Percentiles rank a stretch among this genome's conserved stretches.
phyloP scores from a whole-genome alignment of 805 yeast species.

The Candida golubevii region DNA sequence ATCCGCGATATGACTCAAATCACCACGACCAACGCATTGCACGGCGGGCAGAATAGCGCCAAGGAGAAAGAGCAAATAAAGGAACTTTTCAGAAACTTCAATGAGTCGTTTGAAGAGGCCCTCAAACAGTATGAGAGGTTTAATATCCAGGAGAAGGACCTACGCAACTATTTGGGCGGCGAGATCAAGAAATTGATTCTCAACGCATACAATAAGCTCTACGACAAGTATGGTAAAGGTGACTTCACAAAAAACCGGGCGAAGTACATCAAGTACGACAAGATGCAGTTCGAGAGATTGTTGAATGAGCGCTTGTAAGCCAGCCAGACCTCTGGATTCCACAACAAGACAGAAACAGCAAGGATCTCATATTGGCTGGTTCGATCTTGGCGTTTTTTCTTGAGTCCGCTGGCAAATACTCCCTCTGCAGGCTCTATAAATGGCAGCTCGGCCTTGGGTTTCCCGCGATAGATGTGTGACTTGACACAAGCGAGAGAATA shows the following conservation, averaged over 20 bases:
- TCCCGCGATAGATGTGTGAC: too few species aligned
- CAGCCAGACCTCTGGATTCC: too few species aligned
- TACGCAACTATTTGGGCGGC: constrained; percentile 58
- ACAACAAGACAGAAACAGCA: too few species aligned
- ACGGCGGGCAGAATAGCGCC: constrained; percentile 36
- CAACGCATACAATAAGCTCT: constrained; percentile 82
- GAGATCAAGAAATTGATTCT: constrained; percentile 72
- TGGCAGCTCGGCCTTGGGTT: too few species aligned
- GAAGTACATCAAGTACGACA: constrained; percentile 67
- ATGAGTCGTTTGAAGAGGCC: constrained; percentile 76
- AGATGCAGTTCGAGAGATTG: constrained; percentile 38
- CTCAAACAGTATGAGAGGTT: constrained; percentile 61
- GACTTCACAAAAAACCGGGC: constrained; percentile 67
- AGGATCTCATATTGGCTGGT: too few species aligned
- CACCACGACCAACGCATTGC: constrained; percentile 47
- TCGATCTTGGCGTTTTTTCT: too few species aligned
- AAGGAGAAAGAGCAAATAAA: constrained; percentile 79
- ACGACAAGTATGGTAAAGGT: constrained; percentile 67
- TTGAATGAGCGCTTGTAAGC: constrained; percentile 17
- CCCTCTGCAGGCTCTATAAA: too few species aligned
- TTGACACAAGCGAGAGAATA: too few species aligned
- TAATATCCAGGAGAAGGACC: constrained; percentile 59
- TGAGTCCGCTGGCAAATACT: too few species aligned
- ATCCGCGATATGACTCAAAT: constrained; percentile 74
- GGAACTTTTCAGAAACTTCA: constrained; percentile 79